Percentiles rank a stretch among this genome's conserved stretches.
These are phyloP conservation scores for Vanderwaltozyma yarrowii DNA, from an alignment of 805 yeast species.

Conservation along the genomic window DNA sequence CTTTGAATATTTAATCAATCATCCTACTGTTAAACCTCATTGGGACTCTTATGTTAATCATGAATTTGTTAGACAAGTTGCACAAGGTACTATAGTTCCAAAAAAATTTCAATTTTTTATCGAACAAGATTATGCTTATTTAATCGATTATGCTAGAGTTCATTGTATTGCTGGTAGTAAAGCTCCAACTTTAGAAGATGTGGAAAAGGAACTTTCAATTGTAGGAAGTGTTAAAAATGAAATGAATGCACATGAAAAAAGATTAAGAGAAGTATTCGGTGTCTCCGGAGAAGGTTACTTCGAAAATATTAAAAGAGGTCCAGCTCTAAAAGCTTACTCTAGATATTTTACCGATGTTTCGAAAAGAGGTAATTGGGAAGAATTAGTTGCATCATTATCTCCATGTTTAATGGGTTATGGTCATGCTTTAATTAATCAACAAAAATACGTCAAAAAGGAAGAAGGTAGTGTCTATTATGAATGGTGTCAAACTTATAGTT, in stretches of 20 bases:
- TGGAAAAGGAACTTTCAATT: conserved; percentile 41
- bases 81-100: conserved; percentile 40
- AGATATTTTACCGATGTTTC: conserved; percentile 49
- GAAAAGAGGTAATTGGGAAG: conserved; percentile 46
- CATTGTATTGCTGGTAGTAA: conserved; percentile 54
- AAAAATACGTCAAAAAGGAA: conserved; percentile 25
- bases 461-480: conserved; percentile 25
- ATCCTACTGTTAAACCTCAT: conserved; percentile 41
- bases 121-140: conserved; percentile 56
- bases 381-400: conserved; percentile 55
- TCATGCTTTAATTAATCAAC: conserved; percentile 37
- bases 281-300: conserved; percentile 37
- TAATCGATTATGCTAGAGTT: conserved; percentile 56
- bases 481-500: conserved; percentile 57
- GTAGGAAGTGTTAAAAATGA: conserved; percentile 46
- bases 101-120: conserved; percentile 43
- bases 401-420: conserved; percentile 72
- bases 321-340: conserved; percentile 52
- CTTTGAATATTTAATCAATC: conserved; percentile 42
- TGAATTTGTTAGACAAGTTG: conserved; percentile 46
- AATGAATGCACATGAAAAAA: conserved; percentile 43
- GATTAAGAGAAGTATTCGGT: conserved; percentile 32
- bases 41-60: conserved; percentile 58
- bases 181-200: conserved; percentile 45
- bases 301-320: conserved; percentile 37